Base-by-base conservation (phyloP, 768 basidiomycete genomes). In the Tricholoma saponaceum region DNA sequence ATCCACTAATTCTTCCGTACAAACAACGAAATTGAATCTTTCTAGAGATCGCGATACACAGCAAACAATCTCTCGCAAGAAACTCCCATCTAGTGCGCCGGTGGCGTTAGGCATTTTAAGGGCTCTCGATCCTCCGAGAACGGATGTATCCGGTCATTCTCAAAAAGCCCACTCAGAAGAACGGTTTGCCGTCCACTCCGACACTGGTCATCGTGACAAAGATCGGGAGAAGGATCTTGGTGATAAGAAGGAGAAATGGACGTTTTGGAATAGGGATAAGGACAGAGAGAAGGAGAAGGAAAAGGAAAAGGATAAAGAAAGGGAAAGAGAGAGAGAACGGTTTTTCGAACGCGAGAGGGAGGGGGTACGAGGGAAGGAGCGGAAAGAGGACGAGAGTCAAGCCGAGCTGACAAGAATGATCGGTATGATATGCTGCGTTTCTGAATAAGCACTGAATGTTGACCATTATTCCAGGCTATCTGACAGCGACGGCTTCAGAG, bases 401-500 rank as follows among this genome's bases (percentile, higher is more conserved):
- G 58, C 52, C 2, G 61, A 64, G 58, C 59, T 61, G 43, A 66
- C 57, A 18, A 56, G 57, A 47, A 63, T 65, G 60, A 64, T 61
- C 28, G 62, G 64, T 66, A 57, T 28, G 35, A 51, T 44, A 13
- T 51, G 37, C 26, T 9, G 47, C 26, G 26, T 14, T 58, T 39
- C 0, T 62, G n/a, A 53, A 54, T 28, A 16, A 12, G 8, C n/a
- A 44, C 16, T 18, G 16, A 14, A n/a, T 44, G 22, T 14, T 22
- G 55, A 32, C 14, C 25, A 8, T 39, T 12, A 30, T 26, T n/a
- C 12, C 47, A 90, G 89, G 87, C 0, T 90, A 81, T 64, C 75
- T 91, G 14, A 87, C 89, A 1, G 89, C 88, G 0, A 90, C 88
- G 0, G 79, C 86, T 0, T 87, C 90, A 3, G 90, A 93, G 67